Base-by-base conservation (phyloP, 148 eudicot genomes). In the Selenicereus undatus region DNA sequence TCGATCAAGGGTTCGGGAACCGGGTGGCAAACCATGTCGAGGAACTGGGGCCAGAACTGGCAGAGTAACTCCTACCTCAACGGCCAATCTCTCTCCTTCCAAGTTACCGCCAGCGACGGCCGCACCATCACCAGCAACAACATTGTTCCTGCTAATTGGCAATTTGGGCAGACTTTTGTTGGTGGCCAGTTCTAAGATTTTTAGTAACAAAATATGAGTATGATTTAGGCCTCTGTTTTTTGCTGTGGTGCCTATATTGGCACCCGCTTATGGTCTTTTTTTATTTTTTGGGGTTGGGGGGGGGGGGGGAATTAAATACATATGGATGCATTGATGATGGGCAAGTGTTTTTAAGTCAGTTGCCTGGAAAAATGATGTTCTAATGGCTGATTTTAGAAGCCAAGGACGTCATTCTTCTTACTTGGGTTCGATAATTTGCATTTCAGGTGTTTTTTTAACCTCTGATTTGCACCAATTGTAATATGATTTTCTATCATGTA, bases 1-100 rank as follows among this genome's bases (percentile, higher is more conserved):
- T 66, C 71, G 35, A 66, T 66, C 35, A 66, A 66, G 71, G 71
- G 71, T 27, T 66, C 71, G 35, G 27, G 26, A 4, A 27, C 71
- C 35, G 71, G 71, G 36, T 66, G 71, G 71, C 71, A 66, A 66
- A 27, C 71, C 14, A 66, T 66, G 71, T 66, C 71, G 17, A 66
- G 71, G 18, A 66, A 66, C 35, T 66, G 71, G 71, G 71, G 71
- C 35, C 71, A 66, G 35, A 66, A 66, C 35, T 66, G 71, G 71
- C 71, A 66, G 35, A 66, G 71, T 14, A 66, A 66, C 71, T 66
- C 71, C 16, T 66, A 66, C 71, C 71, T 66, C 35, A 66, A 66
- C 18, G 71, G 71, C 35, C 71, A 66, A 14, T 26, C 71, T 27
- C 71, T 66, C 35, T 66, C 71, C 14, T 66, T 66, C 71, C 12